Evolutionary conservation across 2,329 filamentous ascomycete species (phyloP), one percentile per base, ranked within the genome.

Genomic region (Penicillium sp.): DNA sequence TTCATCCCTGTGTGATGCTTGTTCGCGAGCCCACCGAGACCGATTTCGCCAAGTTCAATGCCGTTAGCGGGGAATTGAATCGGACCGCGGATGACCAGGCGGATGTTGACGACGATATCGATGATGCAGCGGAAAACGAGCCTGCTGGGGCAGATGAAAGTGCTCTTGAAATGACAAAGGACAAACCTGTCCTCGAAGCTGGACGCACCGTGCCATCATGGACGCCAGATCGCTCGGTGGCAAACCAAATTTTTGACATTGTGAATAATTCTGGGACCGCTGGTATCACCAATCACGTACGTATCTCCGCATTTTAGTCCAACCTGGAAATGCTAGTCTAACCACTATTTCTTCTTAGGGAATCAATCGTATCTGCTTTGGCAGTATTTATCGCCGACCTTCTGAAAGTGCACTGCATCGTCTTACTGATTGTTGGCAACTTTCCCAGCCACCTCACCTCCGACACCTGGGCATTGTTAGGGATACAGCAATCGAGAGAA

Each of bases 391-490:
- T 73, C 80, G 79, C 56, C 78, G 84, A 53, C 83, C 85, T 0
- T 68, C 86, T 33, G 86, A 88, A 67, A 79, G 81, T 33, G 74
- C 81, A 22, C 69, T 88, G 25, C 73, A 73, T 52, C 81, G 84
- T 28, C 66, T 88, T 40, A 83, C 83, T 1, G 81, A 86, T 58
- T 76, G 80, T 57, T 87, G 85, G 82, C 81, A 85, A 57, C 68
- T 82, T 16, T 83, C 83, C n/a, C 86, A 89, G 65, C 85, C 86
- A 26, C 73, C 76, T 3, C 81, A 86, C 69, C 76, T 88, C 25
- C 81, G 83, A 19, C 84, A 87, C 67, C 73, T 87, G 16, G 79
- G 82, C 11, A 76, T 88, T 33, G 79, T 88, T 37, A 77, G 84
- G 62, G 85, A 87, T 57, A 83, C 80, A 6, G 76, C 78, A 2